Conservation (phyloP, 495 filamentous ascomycete genomes). For the Halenospora varia region DNA sequence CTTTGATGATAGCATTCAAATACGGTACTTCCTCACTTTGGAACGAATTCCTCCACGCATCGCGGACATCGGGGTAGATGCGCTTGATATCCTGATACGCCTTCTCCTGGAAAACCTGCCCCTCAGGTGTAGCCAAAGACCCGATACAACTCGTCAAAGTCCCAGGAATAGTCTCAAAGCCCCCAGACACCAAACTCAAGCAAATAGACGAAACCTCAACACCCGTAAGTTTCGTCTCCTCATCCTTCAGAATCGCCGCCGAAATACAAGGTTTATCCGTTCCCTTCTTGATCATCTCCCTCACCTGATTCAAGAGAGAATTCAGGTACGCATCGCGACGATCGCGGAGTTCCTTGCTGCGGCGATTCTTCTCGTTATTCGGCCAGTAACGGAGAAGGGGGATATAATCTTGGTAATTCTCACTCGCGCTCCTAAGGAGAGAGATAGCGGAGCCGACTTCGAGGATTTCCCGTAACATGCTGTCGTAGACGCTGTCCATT, state of each 20-base stretch:
- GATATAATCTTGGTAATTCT: conserved; percentile 62
- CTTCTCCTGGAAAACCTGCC: conserved; percentile 59
- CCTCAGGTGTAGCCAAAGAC: conserved; percentile 45
- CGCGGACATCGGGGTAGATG: conserved; percentile 39
- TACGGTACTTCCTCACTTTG: conserved; percentile 45
- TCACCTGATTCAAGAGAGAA: conserved; percentile 45
- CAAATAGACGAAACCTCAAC: conserved; percentile 58
- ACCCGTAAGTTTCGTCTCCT: conserved; percentile 53
- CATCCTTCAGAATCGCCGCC: conserved; percentile 58
- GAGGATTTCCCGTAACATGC: conserved; percentile 58
- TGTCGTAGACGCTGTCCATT: conserved; percentile 50
- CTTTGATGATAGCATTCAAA: conserved; percentile 47
- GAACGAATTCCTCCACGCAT: conserved; percentile 45
- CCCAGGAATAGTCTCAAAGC: conserved; percentile 60
- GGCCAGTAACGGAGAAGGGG: conserved; percentile 55
- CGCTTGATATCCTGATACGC: conserved; percentile 53
- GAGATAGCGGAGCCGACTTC: conserved; percentile 58
- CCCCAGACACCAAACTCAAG: conserved; percentile 58
- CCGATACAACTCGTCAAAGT: conserved; percentile 59
- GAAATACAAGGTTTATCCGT: conserved; percentile 61
- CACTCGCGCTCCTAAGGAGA: conserved; percentile 54
- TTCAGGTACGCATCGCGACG: conserved; percentile 58
- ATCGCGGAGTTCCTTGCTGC: conserved; percentile 51
- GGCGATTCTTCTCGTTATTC: conserved; percentile 43
- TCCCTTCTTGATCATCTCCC: conserved; percentile 54